phyloP scores from a whole-genome alignment of 2,329 filamentous ascomycete genomes.

The Talaromyces pinophilus region DNA sequence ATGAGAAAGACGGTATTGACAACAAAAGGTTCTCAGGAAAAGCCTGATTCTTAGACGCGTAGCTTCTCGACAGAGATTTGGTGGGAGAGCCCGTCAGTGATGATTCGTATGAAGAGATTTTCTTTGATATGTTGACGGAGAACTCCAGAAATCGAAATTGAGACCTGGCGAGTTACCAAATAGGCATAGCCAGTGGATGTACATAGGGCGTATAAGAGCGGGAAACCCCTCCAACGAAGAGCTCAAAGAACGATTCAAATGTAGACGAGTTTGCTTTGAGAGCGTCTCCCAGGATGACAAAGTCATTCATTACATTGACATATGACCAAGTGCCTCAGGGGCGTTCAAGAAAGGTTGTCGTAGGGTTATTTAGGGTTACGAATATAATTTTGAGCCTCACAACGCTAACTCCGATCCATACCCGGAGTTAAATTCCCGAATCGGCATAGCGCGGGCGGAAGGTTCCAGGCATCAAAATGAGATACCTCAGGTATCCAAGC shows the following conservation, averaged over 20 bases:
- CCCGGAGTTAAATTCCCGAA: constrained; percentile 1
- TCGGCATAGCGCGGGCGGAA: constrained; percentile 11
- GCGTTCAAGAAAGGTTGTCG: background rate
- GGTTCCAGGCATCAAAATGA: background rate
- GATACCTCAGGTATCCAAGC: constrained; percentile 16
- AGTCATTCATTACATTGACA: background rate
- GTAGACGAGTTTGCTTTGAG: too few relatives aligned
- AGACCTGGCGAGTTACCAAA: background rate
- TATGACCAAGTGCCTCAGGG: background rate
- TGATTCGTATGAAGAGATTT: background rate
- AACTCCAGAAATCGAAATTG: background rate
- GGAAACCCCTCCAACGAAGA: background rate
- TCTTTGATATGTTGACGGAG: background rate
- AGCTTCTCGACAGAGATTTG: background rate
- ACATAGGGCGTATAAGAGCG: background rate
- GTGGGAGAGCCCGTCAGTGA: background rate
- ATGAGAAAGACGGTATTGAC: background rate
- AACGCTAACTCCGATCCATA: background rate
- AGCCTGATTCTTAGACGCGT: background rate
- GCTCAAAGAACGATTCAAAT: background rate
- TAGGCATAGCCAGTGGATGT: background rate
- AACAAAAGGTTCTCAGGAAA: background rate
- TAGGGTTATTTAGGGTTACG: background rate
- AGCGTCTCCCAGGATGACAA: too few relatives aligned
- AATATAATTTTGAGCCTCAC: background rate